These are phyloP conservation scores for Arthrobotrys entomopaga DNA, from an alignment of 2,329 filamentous ascomycete species.

Conservation along the genomic window DNA sequence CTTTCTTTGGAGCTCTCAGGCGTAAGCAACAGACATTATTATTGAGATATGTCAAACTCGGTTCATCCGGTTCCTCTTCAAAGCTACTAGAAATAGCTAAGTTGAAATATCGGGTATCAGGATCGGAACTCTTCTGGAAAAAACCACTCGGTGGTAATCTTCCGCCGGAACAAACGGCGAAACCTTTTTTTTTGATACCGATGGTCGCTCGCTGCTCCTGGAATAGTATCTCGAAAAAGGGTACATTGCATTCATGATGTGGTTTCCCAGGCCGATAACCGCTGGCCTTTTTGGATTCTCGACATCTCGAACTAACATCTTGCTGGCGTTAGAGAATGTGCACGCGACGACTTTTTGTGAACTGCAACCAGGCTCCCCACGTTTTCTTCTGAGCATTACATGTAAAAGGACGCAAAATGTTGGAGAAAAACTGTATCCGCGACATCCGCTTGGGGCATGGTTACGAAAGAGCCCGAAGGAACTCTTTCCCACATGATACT, in stretches of 20 bases:
- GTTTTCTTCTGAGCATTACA: slow-evolving; percentile 12
- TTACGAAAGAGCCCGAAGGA: slow-evolving; percentile 45
- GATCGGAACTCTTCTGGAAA: slow-evolving; percentile 17
- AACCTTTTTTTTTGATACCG: slow-evolving; percentile 5
- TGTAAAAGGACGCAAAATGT: slow-evolving; percentile 11
- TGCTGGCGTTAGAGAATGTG: not conserved
- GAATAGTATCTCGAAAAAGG: slow-evolving; percentile 23
- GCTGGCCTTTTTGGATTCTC: slow-evolving; percentile 15
- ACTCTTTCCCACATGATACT: slow-evolving; percentile 41
- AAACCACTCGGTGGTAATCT: slow-evolving; percentile 17
- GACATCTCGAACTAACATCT: not conserved
- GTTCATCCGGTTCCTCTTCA: slow-evolving; percentile 14
- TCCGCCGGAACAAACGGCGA: slow-evolving; percentile 52
- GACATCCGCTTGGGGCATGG: slow-evolving; percentile 52
- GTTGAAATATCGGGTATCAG: slow-evolving; percentile 4
- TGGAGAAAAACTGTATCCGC: slow-evolving; percentile 34
- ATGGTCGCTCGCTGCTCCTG: slow-evolving; percentile 9
- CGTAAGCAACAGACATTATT: slow-evolving; percentile 5
- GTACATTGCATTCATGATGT: not conserved
- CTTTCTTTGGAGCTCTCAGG: slow-evolving; percentile 26
- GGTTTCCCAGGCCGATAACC: slow-evolving; percentile 29
- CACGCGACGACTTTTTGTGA: slow-evolving; percentile 30
- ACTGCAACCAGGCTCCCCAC: slow-evolving; percentile 36
- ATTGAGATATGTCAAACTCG: slow-evolving; percentile 7
- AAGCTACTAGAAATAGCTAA: slow-evolving; percentile 33